Evolutionary conservation across 2,329 filamentous ascomycete species (phyloP).

Genomic region (Fusarium luffae): DNA sequence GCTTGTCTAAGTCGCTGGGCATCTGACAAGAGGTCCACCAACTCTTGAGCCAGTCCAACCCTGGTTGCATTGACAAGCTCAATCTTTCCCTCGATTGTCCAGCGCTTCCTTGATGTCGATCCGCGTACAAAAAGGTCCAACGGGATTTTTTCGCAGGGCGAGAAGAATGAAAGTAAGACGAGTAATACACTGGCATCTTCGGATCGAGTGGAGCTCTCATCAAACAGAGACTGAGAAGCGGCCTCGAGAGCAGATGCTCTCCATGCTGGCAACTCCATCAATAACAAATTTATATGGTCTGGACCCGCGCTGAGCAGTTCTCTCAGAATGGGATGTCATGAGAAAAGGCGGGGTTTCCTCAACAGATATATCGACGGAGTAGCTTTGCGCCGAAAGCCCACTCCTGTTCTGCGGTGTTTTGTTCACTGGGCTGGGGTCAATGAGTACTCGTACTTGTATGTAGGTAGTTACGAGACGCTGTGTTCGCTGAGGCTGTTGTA

Average conservation of each 20-base stretch:
- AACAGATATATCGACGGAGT: slow-evolving; percentile 14
- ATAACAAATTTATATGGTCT: background rate
- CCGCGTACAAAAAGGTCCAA: slow-evolving; percentile 37
- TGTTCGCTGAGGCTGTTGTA: background rate
- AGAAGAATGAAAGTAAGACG: slow-evolving; percentile 39
- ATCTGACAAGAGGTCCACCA: slow-evolving; percentile 27
- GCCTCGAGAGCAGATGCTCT: slow-evolving; percentile 35
- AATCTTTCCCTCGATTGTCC: slow-evolving; percentile 33
- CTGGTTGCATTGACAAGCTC: slow-evolving; percentile 50
- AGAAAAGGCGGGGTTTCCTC: slow-evolving; percentile 11
- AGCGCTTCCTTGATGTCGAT: slow-evolving; percentile 41
- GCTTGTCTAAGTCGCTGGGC: slow-evolving; percentile 10
- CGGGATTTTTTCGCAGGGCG: slow-evolving; percentile 32
- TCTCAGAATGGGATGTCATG: slow-evolving; percentile 2
- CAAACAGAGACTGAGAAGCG: slow-evolving; percentile 25
- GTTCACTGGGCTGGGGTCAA: background rate
- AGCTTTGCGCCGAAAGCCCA: slow-evolving; percentile 16
- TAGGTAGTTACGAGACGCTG: background rate
- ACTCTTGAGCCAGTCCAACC: slow-evolving; percentile 19
- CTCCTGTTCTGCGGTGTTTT: slow-evolving; percentile 16
- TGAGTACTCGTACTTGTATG: background rate
- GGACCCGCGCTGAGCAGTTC: slow-evolving; percentile 3
- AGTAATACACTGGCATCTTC: slow-evolving; percentile 37
- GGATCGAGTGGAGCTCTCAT: slow-evolving; percentile 20
- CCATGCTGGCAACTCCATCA: slow-evolving; percentile 31